Evolutionary conservation across 2,329 filamentous ascomycete genomes (phyloP).

Genomic region (Penicillium sp.): DNA sequence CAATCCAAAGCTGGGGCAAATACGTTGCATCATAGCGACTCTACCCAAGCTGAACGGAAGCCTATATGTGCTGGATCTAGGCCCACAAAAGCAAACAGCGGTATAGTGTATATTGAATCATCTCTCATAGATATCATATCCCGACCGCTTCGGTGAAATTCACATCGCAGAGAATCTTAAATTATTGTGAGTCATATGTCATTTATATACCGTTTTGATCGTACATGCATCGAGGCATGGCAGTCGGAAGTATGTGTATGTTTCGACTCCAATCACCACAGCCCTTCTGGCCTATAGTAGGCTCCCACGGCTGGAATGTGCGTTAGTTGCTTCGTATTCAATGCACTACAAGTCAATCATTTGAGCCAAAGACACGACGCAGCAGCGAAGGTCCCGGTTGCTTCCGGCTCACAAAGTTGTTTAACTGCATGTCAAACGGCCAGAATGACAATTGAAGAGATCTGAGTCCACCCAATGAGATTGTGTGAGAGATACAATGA

Average conservation of each 20-base stretch:
- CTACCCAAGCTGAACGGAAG: not conserved
- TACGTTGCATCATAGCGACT: conserved; percentile 5
- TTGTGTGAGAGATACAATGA: not conserved
- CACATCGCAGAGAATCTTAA: not conserved
- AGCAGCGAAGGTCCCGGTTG: conserved; percentile 18
- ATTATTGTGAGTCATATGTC: conserved; percentile 7
- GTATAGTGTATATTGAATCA: not conserved
- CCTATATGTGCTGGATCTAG: not conserved
- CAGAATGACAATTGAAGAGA: conserved; percentile 2
- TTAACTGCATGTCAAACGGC: conserved; percentile 5
- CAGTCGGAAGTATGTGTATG: not conserved
- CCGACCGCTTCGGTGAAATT: conserved; percentile 1
- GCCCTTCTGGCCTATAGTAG: not conserved
- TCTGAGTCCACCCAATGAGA: not conserved
- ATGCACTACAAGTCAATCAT: conserved; percentile 5
- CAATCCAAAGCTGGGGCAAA: not conserved
- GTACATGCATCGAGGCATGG: conserved; percentile 9
- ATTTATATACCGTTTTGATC: conserved; percentile 1
- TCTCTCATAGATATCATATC: not conserved
- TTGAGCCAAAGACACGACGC: conserved; percentile 2
- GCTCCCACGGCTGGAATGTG: not conserved
- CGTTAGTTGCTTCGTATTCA: not conserved
- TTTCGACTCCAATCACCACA: conserved; percentile 3
- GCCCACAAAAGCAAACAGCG: conserved; percentile 1
- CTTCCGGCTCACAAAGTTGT: not conserved